phyloP scores from a whole-genome alignment of 2,329 filamentous ascomycete genomes.

The Fusarium pilosicola region DNA sequence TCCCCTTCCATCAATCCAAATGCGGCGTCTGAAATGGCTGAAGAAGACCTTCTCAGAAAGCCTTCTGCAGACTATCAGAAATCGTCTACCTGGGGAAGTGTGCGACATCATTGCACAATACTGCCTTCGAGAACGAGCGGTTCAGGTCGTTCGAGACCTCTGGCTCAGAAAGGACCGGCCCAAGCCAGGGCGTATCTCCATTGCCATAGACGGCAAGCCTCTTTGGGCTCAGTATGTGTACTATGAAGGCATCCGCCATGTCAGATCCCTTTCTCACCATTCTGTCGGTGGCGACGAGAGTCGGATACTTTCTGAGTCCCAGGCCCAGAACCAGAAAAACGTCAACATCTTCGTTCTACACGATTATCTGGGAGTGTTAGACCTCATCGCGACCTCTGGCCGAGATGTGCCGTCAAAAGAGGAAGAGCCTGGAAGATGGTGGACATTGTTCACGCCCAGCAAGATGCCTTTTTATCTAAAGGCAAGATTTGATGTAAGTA shows the following conservation, averaged over 20 bases:
- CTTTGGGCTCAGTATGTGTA: neutral
- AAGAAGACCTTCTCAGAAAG: neutral
- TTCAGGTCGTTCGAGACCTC: fast-evolving
- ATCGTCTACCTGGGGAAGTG: fast-evolving
- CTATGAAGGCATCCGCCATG: fast-evolving
- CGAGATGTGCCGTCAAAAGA: too few species aligned
- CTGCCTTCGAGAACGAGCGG: fast-evolving
- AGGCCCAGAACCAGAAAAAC: too few species aligned
- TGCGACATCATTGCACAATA: neutral
- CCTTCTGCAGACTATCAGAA: fast-evolving
- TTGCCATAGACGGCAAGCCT: fast-evolving
- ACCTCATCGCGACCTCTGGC: neutral
- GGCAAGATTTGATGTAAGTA: neutral
- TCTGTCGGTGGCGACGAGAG: fast-evolving
- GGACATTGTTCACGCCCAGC: fast-evolving
- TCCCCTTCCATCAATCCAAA: neutral
- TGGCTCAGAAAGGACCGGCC: neutral
- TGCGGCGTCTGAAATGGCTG: fast-evolving
- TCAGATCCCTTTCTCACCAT: neutral
- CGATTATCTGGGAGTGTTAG: fast-evolving
- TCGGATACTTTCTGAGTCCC: neutral
- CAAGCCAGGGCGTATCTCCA: fast-evolving
- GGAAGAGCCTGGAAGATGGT: fast-evolving
- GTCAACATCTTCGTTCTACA: neutral
- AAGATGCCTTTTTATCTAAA: fast-evolving